phyloP scores from a whole-genome alignment of 164 flowering plant species.

The Warburgia ugandensis region DNA sequence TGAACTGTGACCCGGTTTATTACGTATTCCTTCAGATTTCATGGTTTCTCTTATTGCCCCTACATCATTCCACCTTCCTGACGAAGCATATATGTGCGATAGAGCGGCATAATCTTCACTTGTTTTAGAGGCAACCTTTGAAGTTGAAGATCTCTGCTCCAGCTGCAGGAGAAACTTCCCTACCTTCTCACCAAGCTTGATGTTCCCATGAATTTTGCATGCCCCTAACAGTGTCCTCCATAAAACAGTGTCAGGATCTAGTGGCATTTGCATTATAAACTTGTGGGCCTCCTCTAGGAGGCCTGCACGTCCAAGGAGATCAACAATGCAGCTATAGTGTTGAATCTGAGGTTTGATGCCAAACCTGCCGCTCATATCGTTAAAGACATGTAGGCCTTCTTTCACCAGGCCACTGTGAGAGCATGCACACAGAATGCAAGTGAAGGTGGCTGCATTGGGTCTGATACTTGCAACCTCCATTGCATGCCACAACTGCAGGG shows the following conservation, averaged over 20 bases:
- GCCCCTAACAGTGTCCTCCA: conserved; percentile 49
- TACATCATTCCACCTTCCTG: conserved; percentile 48
- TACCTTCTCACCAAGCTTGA: conserved; percentile 40
- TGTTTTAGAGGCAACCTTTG: not conserved
- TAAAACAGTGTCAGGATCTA: conserved; percentile 27
- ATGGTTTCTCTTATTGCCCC: conserved; percentile 33
- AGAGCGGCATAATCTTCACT: conserved; percentile 42
- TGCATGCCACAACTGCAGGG: conserved; percentile 29
- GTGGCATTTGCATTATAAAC: conserved; percentile 30
- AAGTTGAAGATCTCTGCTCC: conserved; percentile 4
- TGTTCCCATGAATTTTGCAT: conserved; percentile 40
- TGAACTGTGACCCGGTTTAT: conserved; percentile 37
- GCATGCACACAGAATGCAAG: conserved; percentile 48
- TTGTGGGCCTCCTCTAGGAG: conserved; percentile 38
- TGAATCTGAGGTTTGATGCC: conserved; percentile 30
- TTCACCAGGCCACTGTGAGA: conserved; percentile 53
- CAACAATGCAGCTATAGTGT: conserved; percentile 64
- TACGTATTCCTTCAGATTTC: conserved; percentile 28
- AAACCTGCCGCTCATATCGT: conserved; percentile 31
- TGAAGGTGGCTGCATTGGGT: conserved; percentile 53
- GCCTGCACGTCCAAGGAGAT: conserved; percentile 59
- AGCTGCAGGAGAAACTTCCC: conserved; percentile 35
- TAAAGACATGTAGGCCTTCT: conserved; percentile 44
- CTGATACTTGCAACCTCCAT: conserved; percentile 29
- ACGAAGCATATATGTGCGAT: conserved; percentile 51